Evolutionary conservation across 345 rosid genomes (phyloP), one percentile per base, ranked within the genome.

Genomic region (Heritiera fomes): DNA sequence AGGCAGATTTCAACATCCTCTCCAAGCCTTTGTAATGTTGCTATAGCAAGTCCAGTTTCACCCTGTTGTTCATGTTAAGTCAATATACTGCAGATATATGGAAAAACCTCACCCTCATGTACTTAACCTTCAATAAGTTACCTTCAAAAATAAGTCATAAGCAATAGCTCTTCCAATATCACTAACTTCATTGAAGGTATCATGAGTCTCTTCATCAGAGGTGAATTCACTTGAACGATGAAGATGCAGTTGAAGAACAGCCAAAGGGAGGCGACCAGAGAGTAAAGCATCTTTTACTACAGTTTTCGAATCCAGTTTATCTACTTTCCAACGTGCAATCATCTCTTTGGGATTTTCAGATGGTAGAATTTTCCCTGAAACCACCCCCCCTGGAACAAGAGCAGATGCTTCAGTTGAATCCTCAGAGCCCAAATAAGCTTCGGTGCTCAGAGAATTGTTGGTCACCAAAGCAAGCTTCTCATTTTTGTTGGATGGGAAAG

Each of bases 211-310:
- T 60, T 88, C 86, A 64, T 88, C 88, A 80, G 83, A 78, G 56
- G 83, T 73, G 73, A 79, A 79, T 78, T 90, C 95, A 81, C 85
- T 86, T 66, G 93, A 90, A 70, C 77, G 97, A 84, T 92, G 91
- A 84, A 96, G 97, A 89, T 96, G 99, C 84, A 96, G 80, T 76
- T 96, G 99, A 81, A 94, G 94, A 86, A 92, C 98, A 67, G 99
- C 99, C 82, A 94, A 88, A 84, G 99, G 98, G 68, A 96, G 97
- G 72, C 98, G 97, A 69, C 95, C 98, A 23, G 98, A 91, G 81
- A 86, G 89, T 71, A 96, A 83, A 78, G 99, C 99, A 86, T 96
- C 99, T 85, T 90, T 89, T 67, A 96, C 99, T 49, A 96, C 97
- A 67, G 95, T 88, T 85, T 90, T 89, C 71, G 92, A 85, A 82